Evolutionary conservation across 2,329 filamentous ascomycete species (phyloP).

Genomic region (Pseudocercospora vitis): DNA sequence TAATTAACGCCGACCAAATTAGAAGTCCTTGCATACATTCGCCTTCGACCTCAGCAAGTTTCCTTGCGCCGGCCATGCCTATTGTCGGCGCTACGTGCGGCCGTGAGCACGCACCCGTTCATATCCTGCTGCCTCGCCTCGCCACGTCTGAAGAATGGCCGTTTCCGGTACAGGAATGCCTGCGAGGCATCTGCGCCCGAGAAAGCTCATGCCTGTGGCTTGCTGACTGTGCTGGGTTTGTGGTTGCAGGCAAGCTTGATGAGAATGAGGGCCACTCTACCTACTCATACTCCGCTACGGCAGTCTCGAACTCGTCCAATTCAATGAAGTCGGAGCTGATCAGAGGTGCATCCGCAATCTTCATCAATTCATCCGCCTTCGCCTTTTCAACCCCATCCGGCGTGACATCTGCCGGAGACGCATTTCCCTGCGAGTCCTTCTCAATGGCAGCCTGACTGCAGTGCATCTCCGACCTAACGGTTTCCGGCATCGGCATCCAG

Average conservation of each 20-base stretch:
- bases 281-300: conserved; percentile 23
- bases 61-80: not conserved
- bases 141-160: not conserved
- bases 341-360: conserved; percentile 5
- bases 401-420: not conserved
- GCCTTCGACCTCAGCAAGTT: not conserved
- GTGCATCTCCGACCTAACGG: not conserved
- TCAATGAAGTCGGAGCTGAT: conserved; percentile 13
- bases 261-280: no score
- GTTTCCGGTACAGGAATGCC: conserved; percentile 1
- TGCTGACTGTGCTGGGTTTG: not conserved
- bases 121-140: not conserved
- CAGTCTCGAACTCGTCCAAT: conserved; percentile 23
- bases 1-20: conserved; percentile 3
- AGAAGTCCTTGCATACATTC: conserved; percentile 2
- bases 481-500: conserved; percentile 11
- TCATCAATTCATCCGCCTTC: conserved; percentile 13
- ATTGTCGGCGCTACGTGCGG: not conserved
- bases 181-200: not conserved
- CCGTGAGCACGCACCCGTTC: not conserved
- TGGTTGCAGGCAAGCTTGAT: not conserved
- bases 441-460: conserved; percentile 1
- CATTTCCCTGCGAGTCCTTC: not conserved
- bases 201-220: conserved; percentile 4
- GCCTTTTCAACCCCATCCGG: conserved; percentile 6